Conservation (phyloP, 2,329 filamentous ascomycete species). For the Xylaria sp. region DNA sequence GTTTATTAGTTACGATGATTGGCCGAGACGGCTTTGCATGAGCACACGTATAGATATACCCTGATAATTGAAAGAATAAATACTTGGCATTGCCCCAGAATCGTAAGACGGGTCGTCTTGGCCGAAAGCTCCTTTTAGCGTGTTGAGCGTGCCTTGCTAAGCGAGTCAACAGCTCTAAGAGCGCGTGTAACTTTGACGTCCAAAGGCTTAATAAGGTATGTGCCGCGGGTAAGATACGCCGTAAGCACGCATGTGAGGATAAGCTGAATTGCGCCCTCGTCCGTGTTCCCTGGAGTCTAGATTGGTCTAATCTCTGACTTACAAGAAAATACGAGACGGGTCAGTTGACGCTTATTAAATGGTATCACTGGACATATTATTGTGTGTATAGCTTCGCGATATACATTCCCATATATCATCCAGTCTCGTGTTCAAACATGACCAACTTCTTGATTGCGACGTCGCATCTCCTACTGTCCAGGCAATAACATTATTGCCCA, state of each 20-base stretch:
- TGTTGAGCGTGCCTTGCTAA: not conserved
- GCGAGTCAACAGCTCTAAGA: not conserved
- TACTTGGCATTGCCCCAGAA: not conserved
- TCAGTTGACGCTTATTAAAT: not conserved
- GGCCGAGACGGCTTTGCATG: conserved; percentile 13
- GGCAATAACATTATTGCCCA: not conserved
- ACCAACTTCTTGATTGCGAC: not conserved
- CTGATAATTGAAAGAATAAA: conserved; percentile 23
- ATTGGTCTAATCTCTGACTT: not conserved
- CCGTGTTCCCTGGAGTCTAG: too few relatives aligned
- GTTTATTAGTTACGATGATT: conserved; percentile 18
- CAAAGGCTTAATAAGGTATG: not conserved
- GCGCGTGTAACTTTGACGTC: not conserved
- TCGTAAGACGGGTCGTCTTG: not conserved
- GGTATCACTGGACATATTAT: not conserved
- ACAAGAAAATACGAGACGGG: not conserved
- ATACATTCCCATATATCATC: not conserved
- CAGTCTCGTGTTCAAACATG: not conserved
- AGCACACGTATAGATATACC: conserved; percentile 24
- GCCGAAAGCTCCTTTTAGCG: too few relatives aligned
- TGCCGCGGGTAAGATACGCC: not conserved
- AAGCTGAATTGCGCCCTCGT: not conserved
- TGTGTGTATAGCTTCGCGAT: not conserved
- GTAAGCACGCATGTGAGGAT: not conserved
- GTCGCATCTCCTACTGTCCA: not conserved